Base-by-base conservation (phyloP, 768 basidiomycete species). In the Auricularia auricula-judae region DNA sequence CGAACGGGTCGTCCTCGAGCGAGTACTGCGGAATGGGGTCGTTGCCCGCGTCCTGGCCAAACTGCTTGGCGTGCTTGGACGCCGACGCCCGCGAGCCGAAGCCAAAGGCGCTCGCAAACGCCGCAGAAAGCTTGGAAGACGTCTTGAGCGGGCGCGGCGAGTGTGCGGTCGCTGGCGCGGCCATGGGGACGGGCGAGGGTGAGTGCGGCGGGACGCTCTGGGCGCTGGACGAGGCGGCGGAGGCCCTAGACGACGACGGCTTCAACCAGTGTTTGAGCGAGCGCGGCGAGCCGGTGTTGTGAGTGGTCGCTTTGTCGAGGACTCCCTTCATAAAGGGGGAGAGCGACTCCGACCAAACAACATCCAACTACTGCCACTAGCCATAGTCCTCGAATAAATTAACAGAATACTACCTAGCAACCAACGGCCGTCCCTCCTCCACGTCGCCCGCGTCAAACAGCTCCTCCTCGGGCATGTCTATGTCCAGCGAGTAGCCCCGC, bases 401-500 rank as follows among this genome's bases (percentile, higher is more conserved):
- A 51, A 51, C 18, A 16, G 5, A 18, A 16, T 14, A 16, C 18
- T 21, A 16, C 47, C 18, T 51, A 21, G 47, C 47, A 51, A 51
- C 47, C 14, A 51, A 18, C 47, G 47, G 47, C 21, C 47, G 11
- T 4, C 47, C 47, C 21, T 51, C 47, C 21, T 51, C 47, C 39
- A 42, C 39, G 14, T 51, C 18, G 18, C 18, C 47, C 47, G 14
- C 47, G 51, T 54, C 51, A 59, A 16, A 34, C 10, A 56, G 11
- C n/a, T 85, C 85, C 35, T 87, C 82, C 67, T 83, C 84, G 62
- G 87, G 85, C 61, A 88, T 76, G 67, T 89, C 91, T 64, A 90
- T 79, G 72, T 93, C 90, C 63, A 90, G 81, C 62, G 76, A 77
- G 69, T 82, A 83, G 10, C 88, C 85, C 12, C 86, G 84, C 58